Conservation (phyloP, 179 eudicot genomes). For the Sideroxylon spinosum region DNA sequence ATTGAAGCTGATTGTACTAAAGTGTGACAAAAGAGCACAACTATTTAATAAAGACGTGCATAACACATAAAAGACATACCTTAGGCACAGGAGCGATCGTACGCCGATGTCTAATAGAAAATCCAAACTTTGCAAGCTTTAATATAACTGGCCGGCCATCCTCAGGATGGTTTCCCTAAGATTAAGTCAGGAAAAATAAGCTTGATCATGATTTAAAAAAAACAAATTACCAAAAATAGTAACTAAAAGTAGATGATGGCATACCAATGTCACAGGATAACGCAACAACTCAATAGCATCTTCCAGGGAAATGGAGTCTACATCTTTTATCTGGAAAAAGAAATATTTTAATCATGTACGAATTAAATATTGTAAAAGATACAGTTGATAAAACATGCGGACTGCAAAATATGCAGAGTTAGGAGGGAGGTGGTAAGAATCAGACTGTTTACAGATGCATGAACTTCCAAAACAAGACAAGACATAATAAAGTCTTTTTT, state of each 20-base stretch:
- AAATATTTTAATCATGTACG: background rate
- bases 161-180: slow-evolving; percentile 79
- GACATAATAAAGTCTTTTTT: too few relatives aligned
- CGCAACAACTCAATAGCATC: slow-evolving; percentile 69
- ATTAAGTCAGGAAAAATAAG: slow-evolving; percentile 15
- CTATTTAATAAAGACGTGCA: background rate
- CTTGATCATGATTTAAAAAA: background rate
- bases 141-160: slow-evolving; percentile 59
- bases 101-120: slow-evolving; percentile 63
- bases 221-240: background rate
- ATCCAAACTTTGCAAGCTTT: slow-evolving; percentile 60
- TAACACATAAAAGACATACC: slow-evolving; percentile 36
- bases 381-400: background rate
- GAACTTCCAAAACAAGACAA: background rate
- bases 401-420: background rate
- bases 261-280: slow-evolving; percentile 76
- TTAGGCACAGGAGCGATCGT: slow-evolving; percentile 63
- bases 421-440: background rate
- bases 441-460: background rate
- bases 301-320: slow-evolving; percentile 54
- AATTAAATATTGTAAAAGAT: background rate
- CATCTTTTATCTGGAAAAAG: slow-evolving; percentile 54
- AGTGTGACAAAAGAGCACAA: background rate
- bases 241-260: slow-evolving; percentile 2
- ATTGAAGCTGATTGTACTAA: background rate